phyloP scores from a whole-genome alignment of 495 filamentous ascomycete genomes.

The Trichoderma virens region DNA sequence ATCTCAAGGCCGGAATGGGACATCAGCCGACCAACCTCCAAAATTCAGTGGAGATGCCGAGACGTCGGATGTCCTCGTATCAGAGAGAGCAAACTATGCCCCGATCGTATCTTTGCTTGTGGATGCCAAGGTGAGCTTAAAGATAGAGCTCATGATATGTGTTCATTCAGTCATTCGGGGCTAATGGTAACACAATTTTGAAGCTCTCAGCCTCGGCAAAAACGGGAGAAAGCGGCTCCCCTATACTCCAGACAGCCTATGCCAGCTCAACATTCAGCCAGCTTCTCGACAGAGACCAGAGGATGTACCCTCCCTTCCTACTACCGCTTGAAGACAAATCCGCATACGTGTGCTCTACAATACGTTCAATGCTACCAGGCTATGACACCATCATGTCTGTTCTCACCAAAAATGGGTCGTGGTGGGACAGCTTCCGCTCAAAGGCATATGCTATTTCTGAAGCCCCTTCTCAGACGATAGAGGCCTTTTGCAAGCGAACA shows the following conservation, averaged over 20 bases:
- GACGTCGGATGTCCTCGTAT: background rate
- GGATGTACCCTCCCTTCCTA: too few species aligned
- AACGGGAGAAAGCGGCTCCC: background rate
- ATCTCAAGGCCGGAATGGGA: background rate
- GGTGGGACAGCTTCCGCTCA: constrained; percentile 15
- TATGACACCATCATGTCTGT: constrained; percentile 11
- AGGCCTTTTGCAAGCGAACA: constrained; percentile 6
- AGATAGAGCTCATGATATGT: background rate
- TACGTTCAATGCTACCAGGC: constrained; percentile 13
- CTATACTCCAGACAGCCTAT: background rate
- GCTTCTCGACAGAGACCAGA: background rate
- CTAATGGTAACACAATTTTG: background rate
- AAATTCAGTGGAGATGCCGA: background rate
- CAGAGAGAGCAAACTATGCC: background rate
- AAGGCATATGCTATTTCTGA: constrained; percentile 11
- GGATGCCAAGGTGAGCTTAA: background rate
- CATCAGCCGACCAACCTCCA: background rate
- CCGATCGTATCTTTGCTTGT: background rate
- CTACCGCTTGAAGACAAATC: background rate
- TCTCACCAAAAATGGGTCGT: constrained; percentile 10
- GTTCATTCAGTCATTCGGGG: background rate
- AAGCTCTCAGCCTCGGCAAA: background rate
- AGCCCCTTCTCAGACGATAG: constrained; percentile 1
- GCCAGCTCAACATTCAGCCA: background rate
- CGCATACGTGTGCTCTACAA: constrained; percentile 4